phyloP scores from a whole-genome alignment of 2,329 filamentous ascomycete genomes.

The Colletotrichum euphorbiae region DNA sequence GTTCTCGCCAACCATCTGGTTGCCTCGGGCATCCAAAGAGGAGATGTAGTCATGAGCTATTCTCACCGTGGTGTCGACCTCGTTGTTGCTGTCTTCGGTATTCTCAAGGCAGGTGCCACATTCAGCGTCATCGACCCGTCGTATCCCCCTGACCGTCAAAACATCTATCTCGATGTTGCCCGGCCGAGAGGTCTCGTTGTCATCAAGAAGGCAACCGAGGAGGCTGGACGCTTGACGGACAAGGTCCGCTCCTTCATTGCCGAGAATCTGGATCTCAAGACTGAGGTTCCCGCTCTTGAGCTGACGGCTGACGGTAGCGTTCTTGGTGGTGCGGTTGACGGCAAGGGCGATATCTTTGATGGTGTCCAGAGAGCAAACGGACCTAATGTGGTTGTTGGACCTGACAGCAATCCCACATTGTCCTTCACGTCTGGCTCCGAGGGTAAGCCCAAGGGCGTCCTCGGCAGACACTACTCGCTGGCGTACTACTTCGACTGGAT shows the following conservation, averaged over 20 bases:
- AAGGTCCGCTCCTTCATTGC: slow-evolving; percentile 64
- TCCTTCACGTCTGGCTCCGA: slow-evolving; percentile 81
- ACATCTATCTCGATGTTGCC: slow-evolving; percentile 83
- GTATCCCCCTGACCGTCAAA: slow-evolving; percentile 1
- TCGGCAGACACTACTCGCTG: slow-evolving; percentile 86
- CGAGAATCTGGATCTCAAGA: slow-evolving; percentile 77
- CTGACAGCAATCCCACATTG: slow-evolving; percentile 84
- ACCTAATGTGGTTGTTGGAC: slow-evolving; percentile 82
- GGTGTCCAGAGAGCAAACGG: slow-evolving; percentile 58
- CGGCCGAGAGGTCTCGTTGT: slow-evolving; percentile 77
- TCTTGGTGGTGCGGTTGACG: slow-evolving; percentile 73
- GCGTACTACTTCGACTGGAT: slow-evolving; percentile 95
- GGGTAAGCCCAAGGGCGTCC: slow-evolving; percentile 68
- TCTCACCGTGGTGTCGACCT: slow-evolving; percentile 21
- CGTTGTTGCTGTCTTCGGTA: slow-evolving; percentile 47
- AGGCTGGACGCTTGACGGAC: slow-evolving; percentile 56
- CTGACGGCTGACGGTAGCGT: slow-evolving; percentile 79
- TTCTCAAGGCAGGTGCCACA: slow-evolving; percentile 82
- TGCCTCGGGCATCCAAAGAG: slow-evolving; percentile 76
- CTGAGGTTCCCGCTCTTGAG: slow-evolving; percentile 78
- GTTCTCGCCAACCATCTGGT: slow-evolving; percentile 83
- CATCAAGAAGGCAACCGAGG: slow-evolving; percentile 78
- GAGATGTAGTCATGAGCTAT: slow-evolving; percentile 82
- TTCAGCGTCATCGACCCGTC: slow-evolving; percentile 5
- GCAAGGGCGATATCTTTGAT: slow-evolving; percentile 74